Percentiles rank a stretch among this genome's conserved stretches.
These are phyloP conservation scores for Helianthus annuus DNA, from an alignment of 129 eudicot genomes.

Conservation along the genomic window HanXRQr2.0-SUNRISE NC_035436.2:90859267-90859766, in stretches of 20 bases:
- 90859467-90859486: neutral
- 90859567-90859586: conserved; percentile 4
- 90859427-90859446: too few species aligned
- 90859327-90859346: too few species aligned
- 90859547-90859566: neutral
- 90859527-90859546: conserved; percentile 3
- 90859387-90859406: too few species aligned
- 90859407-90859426: too few species aligned
- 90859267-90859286: neutral
- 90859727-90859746: neutral
- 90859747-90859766: neutral
- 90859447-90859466: too few species aligned
- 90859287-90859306: neutral
- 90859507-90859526: conserved; percentile 4
- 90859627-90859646: too few species aligned
- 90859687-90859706: too few species aligned
- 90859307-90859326: neutral
- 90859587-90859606: too few species aligned
- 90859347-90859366: neutral
- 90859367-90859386: neutral
- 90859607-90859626: too few species aligned
- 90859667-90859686: too few species aligned
- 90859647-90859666: too few species aligned
- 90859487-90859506: conserved; percentile 6
- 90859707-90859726: too few species aligned